Evolutionary conservation across 2,329 filamentous ascomycete genomes (phyloP), one percentile per base, ranked within the genome.

Genomic region (Apiospora hydei): DNA sequence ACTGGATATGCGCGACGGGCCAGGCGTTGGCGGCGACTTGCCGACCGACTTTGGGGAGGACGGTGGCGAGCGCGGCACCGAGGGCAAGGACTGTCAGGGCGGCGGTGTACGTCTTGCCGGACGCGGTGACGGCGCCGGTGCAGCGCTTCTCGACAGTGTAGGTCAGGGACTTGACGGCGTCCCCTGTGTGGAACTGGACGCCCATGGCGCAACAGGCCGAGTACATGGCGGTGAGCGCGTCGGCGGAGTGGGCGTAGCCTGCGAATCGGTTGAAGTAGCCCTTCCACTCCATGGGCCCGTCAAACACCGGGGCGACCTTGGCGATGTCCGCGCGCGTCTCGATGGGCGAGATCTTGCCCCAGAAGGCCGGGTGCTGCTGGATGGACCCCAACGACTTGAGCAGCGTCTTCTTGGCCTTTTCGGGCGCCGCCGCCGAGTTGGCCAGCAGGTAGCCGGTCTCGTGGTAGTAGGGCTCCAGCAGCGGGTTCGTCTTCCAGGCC

Each of bases 181-280:
- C 80, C 0, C 85, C 84, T 0, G 87, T 79, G 67, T 82, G 80
- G 73, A 88, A 73, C 2, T 67, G 70, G 11, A 80, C 80, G 5
- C 78, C 80, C 10, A 76, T 70, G 2, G 76, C 76, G 2, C 82
- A 81, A 1, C 83, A 82, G 0, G 83, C 83, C 0, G 82, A 76
- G 74, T 87, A 86, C 0, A 88, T 81, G 0, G 84, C 85, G 6
- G 80, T 80, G 8, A 90, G 76, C 0, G 89, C 85, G 71, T 90
- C 84, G 0, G 83, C 84, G 0, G 88, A 86, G 72, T 90, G 88
- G 0, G 87, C 88, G 71, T 90, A 90, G 1, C 89, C 88, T 14
- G 86, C 88, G 7, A 87, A 84, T 4, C 81, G 82, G 76, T 91
- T 91, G 57, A 88, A 82, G 77, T 91, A 91, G 10, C 90, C 90